Percentiles rank a stretch among this genome's conserved stretches.
Conservation (phyloP, 768 basidiomycete species). For the Gymnopilus junonius region DNA sequence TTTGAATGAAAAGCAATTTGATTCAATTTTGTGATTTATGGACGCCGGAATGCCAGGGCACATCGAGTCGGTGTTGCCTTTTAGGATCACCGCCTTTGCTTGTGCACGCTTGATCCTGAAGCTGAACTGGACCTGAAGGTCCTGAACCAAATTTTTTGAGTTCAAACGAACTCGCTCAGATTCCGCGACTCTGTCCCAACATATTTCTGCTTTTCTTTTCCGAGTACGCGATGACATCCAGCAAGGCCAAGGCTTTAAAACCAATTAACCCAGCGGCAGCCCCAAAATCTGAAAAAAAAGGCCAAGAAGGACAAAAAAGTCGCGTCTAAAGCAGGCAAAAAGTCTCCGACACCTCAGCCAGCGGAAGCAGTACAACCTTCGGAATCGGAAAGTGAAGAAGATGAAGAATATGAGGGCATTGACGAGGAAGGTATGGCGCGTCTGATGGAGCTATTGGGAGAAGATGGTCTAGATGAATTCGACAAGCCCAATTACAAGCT, state of each 20-base stretch:
- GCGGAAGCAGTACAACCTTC: conserved; percentile 1
- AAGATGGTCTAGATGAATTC: conserved; percentile 60
- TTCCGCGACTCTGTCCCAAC: neutral
- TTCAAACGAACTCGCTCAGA: neutral
- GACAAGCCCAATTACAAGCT: conserved; percentile 59
- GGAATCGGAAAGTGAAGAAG: conserved; percentile 24
- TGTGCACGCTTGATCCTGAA: conserved; percentile 16
- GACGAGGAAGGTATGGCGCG: conserved; percentile 26
- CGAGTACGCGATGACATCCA: conserved; percentile 4
- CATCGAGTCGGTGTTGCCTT: neutral
- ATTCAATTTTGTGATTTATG: too few relatives aligned
- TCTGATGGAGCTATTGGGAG: conserved; percentile 31
- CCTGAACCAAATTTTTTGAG: conserved; percentile 16
- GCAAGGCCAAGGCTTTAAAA: conserved; percentile 9
- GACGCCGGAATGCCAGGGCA: too few relatives aligned
- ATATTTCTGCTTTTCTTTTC: neutral
- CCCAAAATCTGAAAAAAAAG: conserved; percentile 9
- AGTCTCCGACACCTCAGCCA: conserved; percentile 5
- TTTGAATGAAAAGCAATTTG: too few relatives aligned
- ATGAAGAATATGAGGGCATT: conserved; percentile 22
- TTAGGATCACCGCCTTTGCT: conserved; percentile 7
- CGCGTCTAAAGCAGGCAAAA: conserved; percentile 7
- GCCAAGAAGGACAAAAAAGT: conserved; percentile 14
- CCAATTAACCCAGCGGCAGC: neutral
- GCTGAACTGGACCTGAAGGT: too few relatives aligned